A percentile compares a stretch with the other conserved stretches of the same genome.
These are phyloP conservation scores for Nicotiana paniculata DNA, from an alignment of 257 asterid species.

Conservation along the genomic window DNA sequence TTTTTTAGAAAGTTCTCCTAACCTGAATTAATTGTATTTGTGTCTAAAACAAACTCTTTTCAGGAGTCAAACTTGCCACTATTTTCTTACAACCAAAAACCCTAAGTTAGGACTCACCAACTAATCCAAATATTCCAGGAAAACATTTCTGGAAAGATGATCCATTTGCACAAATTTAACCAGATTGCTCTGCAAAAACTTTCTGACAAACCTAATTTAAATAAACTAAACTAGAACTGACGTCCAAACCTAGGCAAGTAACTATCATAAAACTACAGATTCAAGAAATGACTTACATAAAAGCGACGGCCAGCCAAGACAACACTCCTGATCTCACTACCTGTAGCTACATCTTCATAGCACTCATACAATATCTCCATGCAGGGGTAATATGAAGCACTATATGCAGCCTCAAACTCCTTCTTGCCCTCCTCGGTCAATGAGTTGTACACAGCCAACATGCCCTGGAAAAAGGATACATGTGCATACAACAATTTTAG, in stretches of 20 bases:
- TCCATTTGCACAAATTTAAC: neutral
- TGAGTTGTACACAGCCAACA: constrained; percentile 80
- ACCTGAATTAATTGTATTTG: neutral
- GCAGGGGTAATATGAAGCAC: constrained; percentile 93
- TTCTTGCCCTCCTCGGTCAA: constrained; percentile 68
- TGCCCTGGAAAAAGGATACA: constrained; percentile 42
- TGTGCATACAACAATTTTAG: neutral
- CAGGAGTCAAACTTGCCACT: neutral
- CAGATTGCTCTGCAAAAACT: neutral
- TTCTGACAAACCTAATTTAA: neutral
- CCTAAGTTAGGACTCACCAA: neutral
- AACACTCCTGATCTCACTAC: constrained; percentile 89
- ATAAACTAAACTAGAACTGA: neutral
- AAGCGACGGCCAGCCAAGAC: constrained; percentile 98
- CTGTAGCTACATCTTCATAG: constrained; percentile 93
- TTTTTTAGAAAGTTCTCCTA: neutral
- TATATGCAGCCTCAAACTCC: constrained; percentile 78
- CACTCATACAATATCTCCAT: constrained; percentile 96
- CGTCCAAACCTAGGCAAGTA: neutral
- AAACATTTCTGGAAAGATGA: neutral
- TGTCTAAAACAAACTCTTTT: neutral
- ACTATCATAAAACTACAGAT: neutral
- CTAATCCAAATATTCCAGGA: neutral
- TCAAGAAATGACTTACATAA: constrained; percentile 39
- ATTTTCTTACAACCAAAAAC: neutral